Conservation (phyloP, 2,329 filamentous ascomycete species). For the Pseudogymnoascus sp. region DNA sequence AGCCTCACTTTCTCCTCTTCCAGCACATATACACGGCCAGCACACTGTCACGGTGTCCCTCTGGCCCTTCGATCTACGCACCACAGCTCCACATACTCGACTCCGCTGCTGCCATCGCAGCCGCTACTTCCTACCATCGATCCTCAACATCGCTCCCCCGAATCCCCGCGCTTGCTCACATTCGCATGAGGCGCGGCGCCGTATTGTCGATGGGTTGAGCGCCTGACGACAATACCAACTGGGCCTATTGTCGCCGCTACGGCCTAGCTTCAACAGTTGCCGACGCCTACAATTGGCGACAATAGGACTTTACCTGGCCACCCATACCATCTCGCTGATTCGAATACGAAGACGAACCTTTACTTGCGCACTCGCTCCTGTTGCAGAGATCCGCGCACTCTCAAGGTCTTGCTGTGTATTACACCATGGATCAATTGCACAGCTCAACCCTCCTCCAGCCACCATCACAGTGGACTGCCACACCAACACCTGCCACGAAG, state of each 20-base stretch:
- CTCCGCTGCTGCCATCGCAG: background rate
- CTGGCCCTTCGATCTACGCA: background rate
- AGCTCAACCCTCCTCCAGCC: background rate
- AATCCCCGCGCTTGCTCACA: constrained; percentile 3
- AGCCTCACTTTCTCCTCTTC: constrained; percentile 5
- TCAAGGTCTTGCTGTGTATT: background rate
- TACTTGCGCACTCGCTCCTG: background rate
- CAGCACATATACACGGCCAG: background rate
- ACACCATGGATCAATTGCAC: constrained; percentile 1
- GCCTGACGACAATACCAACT: constrained; percentile 6
- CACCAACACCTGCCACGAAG: background rate
- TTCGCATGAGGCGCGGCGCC: background rate
- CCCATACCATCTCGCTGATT: background rate
- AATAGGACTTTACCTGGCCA: background rate
- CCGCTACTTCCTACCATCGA: background rate
- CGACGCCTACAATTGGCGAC: constrained; percentile 2
- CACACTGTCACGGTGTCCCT: background rate
- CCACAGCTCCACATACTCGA: background rate
- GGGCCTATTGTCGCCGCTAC: background rate
- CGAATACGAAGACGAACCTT: background rate
- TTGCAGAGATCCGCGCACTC: background rate
- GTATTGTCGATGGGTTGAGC: constrained; percentile 8
- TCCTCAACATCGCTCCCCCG: background rate
- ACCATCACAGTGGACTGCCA: background rate
- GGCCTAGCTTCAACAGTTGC: background rate